Evolutionary conservation across 1,139 yeast genomes (phyloP), one percentile per base, ranked within the genome.

Genomic region (Suhomyces yuchorum): DNA sequence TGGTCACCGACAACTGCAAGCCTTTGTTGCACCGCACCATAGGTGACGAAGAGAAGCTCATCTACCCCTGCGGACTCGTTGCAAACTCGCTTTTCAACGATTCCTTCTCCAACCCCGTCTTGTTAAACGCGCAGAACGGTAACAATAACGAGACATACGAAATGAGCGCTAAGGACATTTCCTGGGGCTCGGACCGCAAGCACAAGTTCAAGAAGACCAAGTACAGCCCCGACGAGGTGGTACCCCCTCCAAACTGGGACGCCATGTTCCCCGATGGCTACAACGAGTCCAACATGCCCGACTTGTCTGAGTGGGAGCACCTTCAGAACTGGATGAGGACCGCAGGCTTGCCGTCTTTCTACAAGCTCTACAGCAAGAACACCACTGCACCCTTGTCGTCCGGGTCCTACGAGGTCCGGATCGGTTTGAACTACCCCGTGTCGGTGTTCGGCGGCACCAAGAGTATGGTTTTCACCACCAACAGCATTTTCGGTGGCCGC

Each of bases 281-380:
- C 63, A 85, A 83, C 24, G 80, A 73, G 30, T 74, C 77, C 3
- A 86, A 85, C 61, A 59, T 87, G 49, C 89, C 88, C 1, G 80
- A 82, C 57, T 61, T 87, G 37, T 73, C 82, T 1, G 49, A 56
- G 30, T 67, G 73, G 77, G 75, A 73, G 52, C 70, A 65, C 43
- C 58, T 73, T 33, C 90, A 85, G 65, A 87, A 86, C 60, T 87
- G 95, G 95, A 87, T 87, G 95, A 76, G 91, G 57, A 86, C 93
- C 1, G 90, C 93, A 0, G 92, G 90, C 0, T 72, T 87, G 51
- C 86, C 92, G 22, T 73, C 79, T 9, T 85, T 85, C 61, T 79
- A 83, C 70, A 87, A 86, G 59, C 65, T 86, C 28, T 84, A 86
- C 50, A 80, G 85, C 18, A 75, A 78, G 51, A 85, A 84, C 61